Conservation (phyloP, 495 filamentous ascomycete species). For the Talaromyces stipitatus region DNA sequence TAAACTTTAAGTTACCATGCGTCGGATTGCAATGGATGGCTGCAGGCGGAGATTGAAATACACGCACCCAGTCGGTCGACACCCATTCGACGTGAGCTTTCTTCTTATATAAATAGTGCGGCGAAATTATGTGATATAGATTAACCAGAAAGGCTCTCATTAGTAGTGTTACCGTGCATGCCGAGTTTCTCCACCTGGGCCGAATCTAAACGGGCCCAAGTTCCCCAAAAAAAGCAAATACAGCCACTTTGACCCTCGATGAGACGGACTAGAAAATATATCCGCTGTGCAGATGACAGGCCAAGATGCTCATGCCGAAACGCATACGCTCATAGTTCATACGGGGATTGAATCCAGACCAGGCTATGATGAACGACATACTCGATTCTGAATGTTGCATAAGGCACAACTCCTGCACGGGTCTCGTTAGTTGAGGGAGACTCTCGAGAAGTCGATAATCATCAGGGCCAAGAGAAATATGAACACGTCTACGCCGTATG, state of each 20-base stretch:
- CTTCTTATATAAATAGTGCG: too few relatives aligned
- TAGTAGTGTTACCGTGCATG: background rate
- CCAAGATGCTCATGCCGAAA: background rate
- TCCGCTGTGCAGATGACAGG: background rate
- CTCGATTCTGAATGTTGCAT: constrained; percentile 1
- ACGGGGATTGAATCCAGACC: background rate
- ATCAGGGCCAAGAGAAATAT: background rate
- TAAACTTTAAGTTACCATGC: background rate
- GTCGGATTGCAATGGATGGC: background rate
- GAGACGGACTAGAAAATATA: background rate
- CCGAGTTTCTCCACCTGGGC: too few relatives aligned
- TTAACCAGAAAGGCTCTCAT: background rate
- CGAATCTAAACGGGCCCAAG: background rate
- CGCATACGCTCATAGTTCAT: background rate
- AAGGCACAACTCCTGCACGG: background rate
- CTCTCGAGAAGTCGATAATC: too few relatives aligned
- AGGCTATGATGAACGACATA: background rate
- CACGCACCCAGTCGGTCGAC: too few relatives aligned
- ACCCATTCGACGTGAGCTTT: background rate
- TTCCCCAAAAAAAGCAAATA: background rate
- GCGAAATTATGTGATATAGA: background rate
- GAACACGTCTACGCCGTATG: background rate
- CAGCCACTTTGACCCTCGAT: background rate
- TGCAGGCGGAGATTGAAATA: background rate
- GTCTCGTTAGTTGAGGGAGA: background rate